phyloP scores from a whole-genome alignment of 768 basidiomycete genomes.

The Leccinum pellstonianum region DNA sequence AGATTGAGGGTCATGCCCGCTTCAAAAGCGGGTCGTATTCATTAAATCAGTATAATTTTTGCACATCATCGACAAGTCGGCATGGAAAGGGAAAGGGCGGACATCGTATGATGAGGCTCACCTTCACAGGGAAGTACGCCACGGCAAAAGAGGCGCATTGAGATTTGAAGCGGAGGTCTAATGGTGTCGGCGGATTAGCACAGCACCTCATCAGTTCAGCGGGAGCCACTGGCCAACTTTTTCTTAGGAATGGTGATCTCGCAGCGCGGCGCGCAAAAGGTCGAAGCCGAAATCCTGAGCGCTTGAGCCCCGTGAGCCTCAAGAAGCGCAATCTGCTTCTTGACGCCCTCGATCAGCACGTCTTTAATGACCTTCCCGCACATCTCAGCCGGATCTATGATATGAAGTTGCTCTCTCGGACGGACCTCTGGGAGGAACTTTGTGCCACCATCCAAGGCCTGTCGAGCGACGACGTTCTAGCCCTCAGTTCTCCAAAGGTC shows the following conservation, averaged over 20 bases:
- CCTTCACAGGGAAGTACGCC: background rate
- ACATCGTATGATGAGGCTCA: background rate
- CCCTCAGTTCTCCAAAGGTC: slow-evolving; percentile 9
- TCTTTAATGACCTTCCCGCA: slow-evolving; percentile 16
- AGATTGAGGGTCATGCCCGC: slow-evolving; percentile 4
- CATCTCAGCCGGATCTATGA: slow-evolving; percentile 12
- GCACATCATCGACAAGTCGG: slow-evolving; percentile 1
- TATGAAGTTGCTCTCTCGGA: slow-evolving; percentile 11
- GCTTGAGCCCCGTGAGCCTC: background rate
- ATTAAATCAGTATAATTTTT: slow-evolving; percentile 15
- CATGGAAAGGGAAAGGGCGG: background rate
- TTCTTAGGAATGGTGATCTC: background rate
- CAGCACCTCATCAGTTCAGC: background rate
- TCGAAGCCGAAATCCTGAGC: slow-evolving; percentile 1
- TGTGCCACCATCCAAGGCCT: background rate
- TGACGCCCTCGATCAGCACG: slow-evolving; percentile 7
- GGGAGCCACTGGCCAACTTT: background rate
- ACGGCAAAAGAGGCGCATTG: no score
- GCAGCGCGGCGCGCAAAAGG: background rate
- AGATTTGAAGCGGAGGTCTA: no score
- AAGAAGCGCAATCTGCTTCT: slow-evolving; percentile 9
- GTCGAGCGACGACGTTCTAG: slow-evolving; percentile 4
- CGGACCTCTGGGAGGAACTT: slow-evolving; percentile 13
- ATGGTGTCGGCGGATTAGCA: background rate
- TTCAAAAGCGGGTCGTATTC: slow-evolving; percentile 8